Percentiles rank a stretch among this genome's conserved stretches.
Conservation (phyloP, 192 early-diverging fungal species). For the Coemansia pectinata region DNA sequence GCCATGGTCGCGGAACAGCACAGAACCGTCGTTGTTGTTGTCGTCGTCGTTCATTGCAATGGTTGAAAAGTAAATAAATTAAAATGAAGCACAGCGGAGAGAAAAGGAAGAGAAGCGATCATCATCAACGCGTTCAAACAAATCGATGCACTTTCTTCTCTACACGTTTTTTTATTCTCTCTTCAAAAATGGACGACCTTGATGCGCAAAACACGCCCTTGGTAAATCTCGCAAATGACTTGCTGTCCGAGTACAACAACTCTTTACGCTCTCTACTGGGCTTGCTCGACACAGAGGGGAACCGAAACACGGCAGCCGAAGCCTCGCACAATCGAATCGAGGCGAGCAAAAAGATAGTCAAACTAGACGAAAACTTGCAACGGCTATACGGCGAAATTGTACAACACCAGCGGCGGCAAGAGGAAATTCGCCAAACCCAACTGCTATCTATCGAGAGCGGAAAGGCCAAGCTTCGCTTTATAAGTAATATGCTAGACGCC, state of each 20-base stretch:
- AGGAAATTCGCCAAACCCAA: conserved; percentile 41
- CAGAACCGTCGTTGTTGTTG: neutral
- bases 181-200: conserved; percentile 20
- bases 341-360: conserved; percentile 10
- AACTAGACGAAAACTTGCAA: conserved; percentile 37
- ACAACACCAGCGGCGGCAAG: conserved; percentile 47
- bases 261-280: conserved; percentile 36
- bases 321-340: conserved; percentile 11
- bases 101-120: neutral
- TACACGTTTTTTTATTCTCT: neutral
- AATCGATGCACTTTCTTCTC: neutral
- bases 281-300: conserved; percentile 40
- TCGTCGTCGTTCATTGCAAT: neutral
- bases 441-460: conserved; percentile 32
- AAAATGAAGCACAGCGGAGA: neutral
- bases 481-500: conserved; percentile 39
- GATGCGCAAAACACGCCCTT: conserved; percentile 39
- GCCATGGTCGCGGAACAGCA: neutral
- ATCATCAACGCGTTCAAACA: neutral
- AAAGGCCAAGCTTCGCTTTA: conserved; percentile 39
- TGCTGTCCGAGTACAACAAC: conserved; percentile 36
- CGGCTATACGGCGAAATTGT: conserved; percentile 28
- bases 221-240: conserved; percentile 32
- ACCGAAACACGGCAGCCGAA: conserved; percentile 21
- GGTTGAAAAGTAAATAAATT: neutral